These are phyloP conservation scores for Wickerhamiella azymoides DNA, from an alignment of 805 yeast species.

Conservation along the genomic window DNA sequence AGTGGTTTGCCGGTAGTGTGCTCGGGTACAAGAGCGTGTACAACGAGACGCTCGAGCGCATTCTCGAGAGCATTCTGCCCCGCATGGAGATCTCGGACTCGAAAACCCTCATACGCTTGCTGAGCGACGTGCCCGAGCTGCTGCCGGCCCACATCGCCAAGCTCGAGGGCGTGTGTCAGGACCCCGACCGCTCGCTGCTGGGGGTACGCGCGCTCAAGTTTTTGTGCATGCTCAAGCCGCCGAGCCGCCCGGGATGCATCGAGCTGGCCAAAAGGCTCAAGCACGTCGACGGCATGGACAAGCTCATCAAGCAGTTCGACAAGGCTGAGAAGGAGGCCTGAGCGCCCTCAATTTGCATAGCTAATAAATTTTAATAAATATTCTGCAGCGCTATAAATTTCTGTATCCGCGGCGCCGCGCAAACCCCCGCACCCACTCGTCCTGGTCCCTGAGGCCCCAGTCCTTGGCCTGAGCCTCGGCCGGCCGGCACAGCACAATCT, in stretches of 20 bases:
- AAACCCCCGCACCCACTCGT: background rate
- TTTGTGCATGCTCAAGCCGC: constrained; percentile 81
- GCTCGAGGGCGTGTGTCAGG: constrained; percentile 62
- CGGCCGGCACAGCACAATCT: background rate
- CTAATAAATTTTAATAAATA: background rate
- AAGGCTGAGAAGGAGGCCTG: too few species aligned
- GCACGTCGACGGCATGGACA: constrained; percentile 15
- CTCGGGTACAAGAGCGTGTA: constrained; percentile 74
- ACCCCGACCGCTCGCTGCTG: constrained; percentile 66
- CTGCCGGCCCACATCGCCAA: constrained; percentile 46
- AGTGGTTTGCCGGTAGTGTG: constrained; percentile 57
- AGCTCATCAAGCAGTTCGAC: constrained; percentile 16
- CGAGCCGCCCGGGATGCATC: constrained; percentile 39
- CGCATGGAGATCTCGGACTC: constrained; percentile 72
- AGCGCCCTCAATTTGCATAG: constrained; percentile 17
- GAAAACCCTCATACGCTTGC: constrained; percentile 62
- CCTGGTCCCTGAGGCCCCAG: background rate
- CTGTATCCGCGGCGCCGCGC: background rate
- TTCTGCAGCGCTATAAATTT: too few species aligned
- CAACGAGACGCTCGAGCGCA: constrained; percentile 51
- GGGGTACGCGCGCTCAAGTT: constrained; percentile 74
- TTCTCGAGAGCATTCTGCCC: constrained; percentile 70
- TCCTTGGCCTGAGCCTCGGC: background rate
- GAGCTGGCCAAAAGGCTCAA: constrained; percentile 26
- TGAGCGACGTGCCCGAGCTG: constrained; percentile 78